Conservation (phyloP, 768 basidiomycete species). For the Termitomyces sp. region DNA sequence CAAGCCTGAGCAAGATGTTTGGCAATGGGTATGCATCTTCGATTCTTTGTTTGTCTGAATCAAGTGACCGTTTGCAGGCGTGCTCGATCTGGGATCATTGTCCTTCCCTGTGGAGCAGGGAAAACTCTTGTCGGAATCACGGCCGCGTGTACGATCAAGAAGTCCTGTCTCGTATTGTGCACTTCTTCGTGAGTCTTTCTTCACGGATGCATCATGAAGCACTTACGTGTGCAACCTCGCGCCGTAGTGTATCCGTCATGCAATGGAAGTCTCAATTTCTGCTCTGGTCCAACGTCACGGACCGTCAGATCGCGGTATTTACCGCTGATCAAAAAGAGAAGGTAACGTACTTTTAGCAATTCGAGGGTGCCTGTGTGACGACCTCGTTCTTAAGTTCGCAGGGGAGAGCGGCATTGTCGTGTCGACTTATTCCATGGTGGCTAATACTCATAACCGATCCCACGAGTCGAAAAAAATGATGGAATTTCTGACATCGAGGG, state of each 20-base stretch:
- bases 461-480: slow-evolving; percentile 99
- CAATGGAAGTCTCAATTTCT: slow-evolving; percentile 99
- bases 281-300: slow-evolving; percentile 97
- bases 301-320: slow-evolving; percentile 94
- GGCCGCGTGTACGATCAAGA: slow-evolving; percentile 98
- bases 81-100: slow-evolving; percentile 96
- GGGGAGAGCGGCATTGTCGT: slow-evolving; percentile 98
- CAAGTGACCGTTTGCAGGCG: slow-evolving; percentile 49
- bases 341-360: slow-evolving; percentile 34
- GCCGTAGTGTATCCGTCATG: slow-evolving; percentile 80
- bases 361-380: slow-evolving; percentile 2
- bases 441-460: slow-evolving; percentile 97
- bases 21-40: slow-evolving; percentile 75
- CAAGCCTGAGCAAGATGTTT: slow-evolving; percentile 98
- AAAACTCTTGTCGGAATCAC: slow-evolving; percentile 99
- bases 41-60: slow-evolving; percentile 1
- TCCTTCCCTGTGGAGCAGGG: slow-evolving; percentile 96
- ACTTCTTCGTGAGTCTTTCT: slow-evolving; percentile 82
- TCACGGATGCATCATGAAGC: neutral
- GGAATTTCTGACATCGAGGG: slow-evolving; percentile 96
- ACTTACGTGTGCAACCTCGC: slow-evolving; percentile 9
- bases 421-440: slow-evolving; percentile 99
- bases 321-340: slow-evolving; percentile 98
- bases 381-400: slow-evolving; percentile 59
- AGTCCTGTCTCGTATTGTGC: slow-evolving; percentile 94